Evolutionary conservation across 2,329 filamentous ascomycete species (phyloP), one percentile per base, ranked within the genome.

Genomic region (Fusarium dimerum): DNA sequence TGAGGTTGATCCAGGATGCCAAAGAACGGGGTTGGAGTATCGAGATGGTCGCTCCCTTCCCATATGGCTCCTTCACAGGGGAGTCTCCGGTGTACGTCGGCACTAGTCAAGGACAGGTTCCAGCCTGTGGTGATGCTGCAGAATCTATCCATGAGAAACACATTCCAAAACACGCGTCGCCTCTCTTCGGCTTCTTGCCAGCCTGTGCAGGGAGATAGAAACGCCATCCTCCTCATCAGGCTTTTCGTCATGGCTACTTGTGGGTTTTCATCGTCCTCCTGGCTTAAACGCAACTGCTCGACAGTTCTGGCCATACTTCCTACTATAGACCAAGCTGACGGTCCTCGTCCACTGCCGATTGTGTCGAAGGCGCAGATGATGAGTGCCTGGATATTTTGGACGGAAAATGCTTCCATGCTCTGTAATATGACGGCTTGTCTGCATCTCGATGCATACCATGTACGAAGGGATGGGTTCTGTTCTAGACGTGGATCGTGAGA

Each of bases 141-240:
- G 65, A 78, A 76, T 7, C 73, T 62, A 38, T 76, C 73, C 51
- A 75, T 62, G 3, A 70, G 57, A 52, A 76, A 76, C 4, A 74
- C 66, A 12, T 68, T 73, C 73, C 73, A 76, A 48, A 75, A 76
- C 3, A 76, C 68, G 1, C 73, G 59, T 2, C 74, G 62, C 6
- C 73, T 57, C 50, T 74, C 72, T 54, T 76, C 74, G 2, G 63
- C 60, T 49, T 75, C 72, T 1, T 60, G 60, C 73, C 73, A 76
- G 18, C 55, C 64, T 3, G 61, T 56, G 2, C 61, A 64, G 0
- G 65, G 57, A 39, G 56, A 43, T 0, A 76, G 60, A 34, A 76
- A 76, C 0, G 52, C 54, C 50, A 60, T 56, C 9, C 55, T 45
- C 15, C 50, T 67, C 12, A 74, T 73, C 2, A 74, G 59, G n/a